Evolutionary conservation across 2,329 filamentous ascomycete species (phyloP).

Genomic region (Lachnellula suecica): DNA sequence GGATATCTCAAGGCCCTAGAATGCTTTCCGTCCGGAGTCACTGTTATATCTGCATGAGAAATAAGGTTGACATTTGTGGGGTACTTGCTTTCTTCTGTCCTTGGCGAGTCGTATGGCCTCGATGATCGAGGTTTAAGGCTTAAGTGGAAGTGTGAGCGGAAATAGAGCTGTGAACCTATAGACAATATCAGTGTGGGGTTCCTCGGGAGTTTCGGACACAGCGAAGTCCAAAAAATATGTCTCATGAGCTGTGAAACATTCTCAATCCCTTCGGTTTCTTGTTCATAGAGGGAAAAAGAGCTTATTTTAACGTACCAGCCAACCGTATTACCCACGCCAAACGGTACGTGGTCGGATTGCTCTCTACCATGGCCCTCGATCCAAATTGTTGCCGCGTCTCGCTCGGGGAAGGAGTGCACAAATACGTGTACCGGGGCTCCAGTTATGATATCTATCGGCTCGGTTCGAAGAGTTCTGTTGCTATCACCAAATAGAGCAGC

Average conservation of each 20-base stretch:
- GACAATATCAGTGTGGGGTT: no score
- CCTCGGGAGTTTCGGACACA: no score
- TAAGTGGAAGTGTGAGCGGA: conserved; percentile 27
- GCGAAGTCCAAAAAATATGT: no score
- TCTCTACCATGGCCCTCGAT: conserved; percentile 43
- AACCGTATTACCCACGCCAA: conserved; percentile 35
- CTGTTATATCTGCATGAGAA: conserved; percentile 31
- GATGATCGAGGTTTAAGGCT: neutral
- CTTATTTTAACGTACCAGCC: no score
- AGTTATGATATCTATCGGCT: conserved; percentile 39
- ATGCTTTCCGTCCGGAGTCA: neutral
- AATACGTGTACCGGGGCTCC: conserved; percentile 36
- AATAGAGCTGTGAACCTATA: conserved; percentile 44
- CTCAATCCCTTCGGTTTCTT: no score
- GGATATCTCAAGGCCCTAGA: conserved; percentile 20
- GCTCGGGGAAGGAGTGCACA: conserved; percentile 32
- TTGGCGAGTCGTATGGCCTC: conserved; percentile 30
- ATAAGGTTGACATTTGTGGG: conserved; percentile 37
- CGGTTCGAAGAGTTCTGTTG: conserved; percentile 33
- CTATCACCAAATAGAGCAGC: conserved; percentile 20
- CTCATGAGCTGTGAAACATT: no score
- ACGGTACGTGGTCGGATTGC: conserved; percentile 22
- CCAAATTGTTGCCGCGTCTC: conserved; percentile 36
- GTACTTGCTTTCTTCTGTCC: conserved; percentile 34
- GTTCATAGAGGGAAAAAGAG: no score